These are phyloP conservation scores for Cercospora beticola DNA, from an alignment of 2,329 filamentous ascomycete genomes.

Conservation along the genomic window DNA sequence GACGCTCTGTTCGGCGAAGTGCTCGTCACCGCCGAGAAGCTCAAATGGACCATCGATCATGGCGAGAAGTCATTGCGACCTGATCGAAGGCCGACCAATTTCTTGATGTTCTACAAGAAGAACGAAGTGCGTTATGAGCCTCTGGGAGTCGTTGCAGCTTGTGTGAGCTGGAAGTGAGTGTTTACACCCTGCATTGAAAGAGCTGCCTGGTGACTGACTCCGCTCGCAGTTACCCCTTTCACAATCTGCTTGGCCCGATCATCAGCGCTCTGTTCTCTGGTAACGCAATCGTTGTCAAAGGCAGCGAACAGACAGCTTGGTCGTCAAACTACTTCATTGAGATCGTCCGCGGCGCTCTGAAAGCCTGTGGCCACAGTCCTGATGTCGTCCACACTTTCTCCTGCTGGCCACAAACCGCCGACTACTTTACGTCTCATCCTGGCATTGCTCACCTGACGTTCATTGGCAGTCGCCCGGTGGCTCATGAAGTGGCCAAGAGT, in stretches of 20 bases:
- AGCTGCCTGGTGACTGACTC: conserved; percentile 3
- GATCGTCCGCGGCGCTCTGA: conserved; percentile 75
- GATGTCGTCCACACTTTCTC: conserved; percentile 79
- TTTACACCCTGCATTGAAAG: not conserved
- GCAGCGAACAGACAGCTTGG: conserved; percentile 95
- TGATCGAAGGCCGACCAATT: conserved; percentile 75
- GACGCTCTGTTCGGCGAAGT: conserved; percentile 95
- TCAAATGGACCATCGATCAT: conserved; percentile 90
- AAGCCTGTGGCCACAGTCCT: conserved; percentile 77
- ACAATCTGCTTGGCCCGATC: conserved; percentile 88
- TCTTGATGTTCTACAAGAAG: conserved; percentile 93
- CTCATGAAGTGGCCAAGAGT: conserved; percentile 81
- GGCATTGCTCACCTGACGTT: conserved; percentile 88
- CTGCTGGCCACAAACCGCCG: conserved; percentile 83
- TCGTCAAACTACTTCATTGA: conserved; percentile 77
- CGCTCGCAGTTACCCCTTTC: conserved; percentile 56
- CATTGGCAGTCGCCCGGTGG: conserved; percentile 85
- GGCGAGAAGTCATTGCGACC: conserved; percentile 77
- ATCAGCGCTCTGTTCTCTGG: conserved; percentile 89
- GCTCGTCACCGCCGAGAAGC: conserved; percentile 87
- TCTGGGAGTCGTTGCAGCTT: conserved; percentile 84
- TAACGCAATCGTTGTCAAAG: conserved; percentile 90
- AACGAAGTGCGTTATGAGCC: conserved; percentile 91
- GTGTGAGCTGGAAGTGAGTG: conserved; percentile 91
- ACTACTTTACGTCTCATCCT: conserved; percentile 79